Evolutionary conservation across 768 basidiomycete species (phyloP), one percentile per base, ranked within the genome.

Genomic region (Nidularia pulvinata): DNA sequence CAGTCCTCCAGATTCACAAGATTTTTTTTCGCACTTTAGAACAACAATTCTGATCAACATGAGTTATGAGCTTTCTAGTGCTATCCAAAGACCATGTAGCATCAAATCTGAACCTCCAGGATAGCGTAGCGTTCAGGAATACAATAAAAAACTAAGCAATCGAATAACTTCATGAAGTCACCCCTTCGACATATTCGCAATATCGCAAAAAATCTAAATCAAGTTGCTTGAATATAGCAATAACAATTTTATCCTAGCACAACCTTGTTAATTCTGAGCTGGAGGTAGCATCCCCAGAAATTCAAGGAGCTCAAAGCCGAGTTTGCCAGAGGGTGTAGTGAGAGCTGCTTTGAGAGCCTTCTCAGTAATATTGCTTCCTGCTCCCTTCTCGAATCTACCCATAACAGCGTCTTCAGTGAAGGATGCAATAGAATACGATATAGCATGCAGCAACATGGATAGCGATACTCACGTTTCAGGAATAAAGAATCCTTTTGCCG

Each of bases 261-360:
- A 42, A 42, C 39, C 16, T 3, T 11, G 11, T 42, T 16, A 42
- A 25, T 25, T 4, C 39, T 11, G 39, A 11, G 16, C 39, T 16
- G 39, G 39, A 16, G 39, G 39, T 16, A 4, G 16, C 11, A 42
- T 42, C 39, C 16, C 16, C 4, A 42, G 16, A 42, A 42, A 42
- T 16, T 11, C 39, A 42, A 11, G 16, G 13, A 42, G 52, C 33
- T 33, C 39, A 54, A 49, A 52, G 45, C 25, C 49, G 37, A n/a
- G 54, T 50, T 36, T 54, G 57, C 48, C 32, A 50, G 44, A 22
- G 65, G 52, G n/a, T 55, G 55, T 2, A 65, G 39, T 66, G 44
- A 59, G 64, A 7, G 68, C 59, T 30, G 57, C 55, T 14, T 35
- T 13, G 13, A 42, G 39, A 11, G 39, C 39, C 16, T 42, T 42